These are phyloP conservation scores for Sicyos baderoa DNA, from an alignment of 306 rosid genomes.

Conservation along the genomic window DNA sequence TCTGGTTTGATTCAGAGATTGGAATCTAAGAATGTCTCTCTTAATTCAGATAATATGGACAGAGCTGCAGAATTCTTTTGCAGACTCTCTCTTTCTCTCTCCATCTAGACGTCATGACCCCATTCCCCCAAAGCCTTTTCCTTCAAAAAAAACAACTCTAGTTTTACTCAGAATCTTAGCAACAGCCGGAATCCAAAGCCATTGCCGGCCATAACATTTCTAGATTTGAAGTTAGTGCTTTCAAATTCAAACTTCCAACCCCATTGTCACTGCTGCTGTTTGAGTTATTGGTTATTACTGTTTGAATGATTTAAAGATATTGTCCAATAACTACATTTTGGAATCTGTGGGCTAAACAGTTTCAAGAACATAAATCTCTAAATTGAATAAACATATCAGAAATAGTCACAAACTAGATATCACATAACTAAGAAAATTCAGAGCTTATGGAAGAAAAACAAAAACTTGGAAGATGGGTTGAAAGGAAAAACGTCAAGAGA, in stretches of 20 bases:
- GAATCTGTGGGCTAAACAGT: constrained; percentile 12
- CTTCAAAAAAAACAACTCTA: neutral
- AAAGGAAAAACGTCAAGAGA: neutral
- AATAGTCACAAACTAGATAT: neutral
- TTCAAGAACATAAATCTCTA: neutral
- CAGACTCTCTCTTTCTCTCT: constrained; percentile 1
- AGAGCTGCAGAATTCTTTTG: constrained; percentile 14
- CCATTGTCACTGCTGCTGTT: neutral
- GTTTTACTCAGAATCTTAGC: neutral
- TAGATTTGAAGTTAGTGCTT: constrained; percentile 6
- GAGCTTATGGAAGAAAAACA: neutral
- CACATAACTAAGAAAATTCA: neutral
- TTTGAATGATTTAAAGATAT: neutral
- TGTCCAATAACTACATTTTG: neutral
- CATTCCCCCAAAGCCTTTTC: neutral
- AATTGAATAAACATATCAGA: constrained; percentile 2
- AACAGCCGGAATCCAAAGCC: neutral
- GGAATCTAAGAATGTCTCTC: constrained; percentile 21
- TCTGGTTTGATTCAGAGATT: constrained; percentile 15
- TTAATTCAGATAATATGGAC: constrained; percentile 9
- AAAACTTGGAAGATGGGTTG: neutral
- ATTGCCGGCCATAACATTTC: neutral
- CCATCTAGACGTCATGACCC: neutral
- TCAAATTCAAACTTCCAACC: neutral
- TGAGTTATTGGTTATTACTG: neutral